These are phyloP conservation scores for Calonectria naviculata DNA, from an alignment of 2,329 filamentous ascomycete genomes.

Conservation along the genomic window DNA sequence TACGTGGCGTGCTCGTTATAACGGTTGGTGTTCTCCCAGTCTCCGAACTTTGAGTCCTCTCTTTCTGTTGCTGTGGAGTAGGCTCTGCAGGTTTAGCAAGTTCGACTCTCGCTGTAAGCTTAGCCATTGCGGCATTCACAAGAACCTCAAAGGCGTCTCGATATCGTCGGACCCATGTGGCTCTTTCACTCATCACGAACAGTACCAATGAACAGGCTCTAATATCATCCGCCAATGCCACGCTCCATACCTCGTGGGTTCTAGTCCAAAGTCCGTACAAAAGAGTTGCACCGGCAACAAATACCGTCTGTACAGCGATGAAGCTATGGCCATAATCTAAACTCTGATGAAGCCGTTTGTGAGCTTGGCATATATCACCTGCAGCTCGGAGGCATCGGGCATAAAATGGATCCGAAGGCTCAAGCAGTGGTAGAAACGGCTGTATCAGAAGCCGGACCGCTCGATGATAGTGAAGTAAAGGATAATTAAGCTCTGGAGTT, in stretches of 20 bases:
- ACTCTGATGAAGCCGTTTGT: background rate
- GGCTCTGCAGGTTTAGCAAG: background rate
- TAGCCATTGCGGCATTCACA: background rate
- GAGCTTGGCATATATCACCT: slow-evolving; percentile 1
- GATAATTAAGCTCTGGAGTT: background rate
- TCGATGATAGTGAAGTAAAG: background rate
- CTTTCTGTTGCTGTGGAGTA: background rate
- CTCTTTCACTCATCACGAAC: slow-evolving; percentile 2
- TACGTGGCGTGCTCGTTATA: background rate
- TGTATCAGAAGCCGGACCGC: background rate
- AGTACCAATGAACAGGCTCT: background rate
- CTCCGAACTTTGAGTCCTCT: background rate
- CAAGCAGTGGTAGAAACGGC: background rate
- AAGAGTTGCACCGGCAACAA: background rate
- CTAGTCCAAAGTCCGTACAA: background rate
- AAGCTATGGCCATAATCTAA: background rate
- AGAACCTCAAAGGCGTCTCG: slow-evolving; percentile 3
- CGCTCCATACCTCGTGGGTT: background rate
- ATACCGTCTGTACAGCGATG: background rate
- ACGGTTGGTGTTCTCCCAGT: background rate
- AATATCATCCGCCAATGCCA: background rate
- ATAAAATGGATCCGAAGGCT: background rate
- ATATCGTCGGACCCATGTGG: background rate
- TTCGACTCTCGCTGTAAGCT: background rate
- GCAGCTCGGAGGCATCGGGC: background rate